Percentiles rank a stretch among this genome's conserved stretches.
These are phyloP conservation scores for Pythium diclinum DNA, from an alignment of 352 stramenopile genomes.

Conservation along the genomic window DNA sequence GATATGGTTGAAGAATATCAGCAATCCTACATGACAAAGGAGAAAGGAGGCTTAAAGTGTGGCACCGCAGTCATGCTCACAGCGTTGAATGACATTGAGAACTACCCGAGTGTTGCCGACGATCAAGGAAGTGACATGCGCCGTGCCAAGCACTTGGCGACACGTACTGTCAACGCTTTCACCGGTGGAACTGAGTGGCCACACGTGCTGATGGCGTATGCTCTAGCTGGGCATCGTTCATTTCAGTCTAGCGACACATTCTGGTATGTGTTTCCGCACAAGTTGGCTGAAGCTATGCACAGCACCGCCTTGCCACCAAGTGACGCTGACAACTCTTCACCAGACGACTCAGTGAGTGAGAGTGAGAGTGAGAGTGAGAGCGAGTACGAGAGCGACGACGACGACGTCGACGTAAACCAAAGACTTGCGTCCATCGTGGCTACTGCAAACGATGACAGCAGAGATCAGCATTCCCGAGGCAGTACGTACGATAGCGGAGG, in stretches of 20 bases:
- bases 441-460: neutral
- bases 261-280: constrained; percentile 13
- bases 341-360: neutral
- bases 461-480: neutral
- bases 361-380: neutral
- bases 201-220: neutral
- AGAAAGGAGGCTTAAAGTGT: neutral
- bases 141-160: neutral
- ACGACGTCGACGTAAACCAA: neutral
- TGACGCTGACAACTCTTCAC: neutral
- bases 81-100: constrained; percentile 3
- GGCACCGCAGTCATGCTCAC: neutral
- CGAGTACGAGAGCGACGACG: neutral
- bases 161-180: constrained; percentile 7
- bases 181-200: neutral
- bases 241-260: constrained; percentile 8
- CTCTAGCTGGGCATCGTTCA: neutral
- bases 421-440: neutral
- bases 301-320: neutral
- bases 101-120: constrained; percentile 3
- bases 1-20: constrained; percentile 5
- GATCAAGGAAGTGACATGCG: neutral
- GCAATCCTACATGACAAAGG: constrained; percentile 6
- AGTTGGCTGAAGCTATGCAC: neutral
- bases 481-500: neutral